Percentiles rank a stretch among this genome's conserved stretches.
phyloP scores from a whole-genome alignment of 805 yeast species.

The Pachysolen tannophilus region DNA sequence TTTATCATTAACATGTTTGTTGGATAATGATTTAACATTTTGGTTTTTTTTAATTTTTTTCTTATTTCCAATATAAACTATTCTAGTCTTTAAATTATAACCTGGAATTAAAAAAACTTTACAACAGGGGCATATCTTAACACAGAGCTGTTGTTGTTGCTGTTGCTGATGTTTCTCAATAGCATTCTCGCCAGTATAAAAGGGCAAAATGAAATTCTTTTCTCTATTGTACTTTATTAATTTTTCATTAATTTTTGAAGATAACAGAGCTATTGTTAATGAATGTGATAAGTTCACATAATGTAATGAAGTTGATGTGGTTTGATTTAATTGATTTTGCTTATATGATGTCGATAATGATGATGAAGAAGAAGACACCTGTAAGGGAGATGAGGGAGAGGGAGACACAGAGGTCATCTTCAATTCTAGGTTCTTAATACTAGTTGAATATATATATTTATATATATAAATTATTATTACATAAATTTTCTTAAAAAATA shows the following conservation, averaged over 20 bases:
- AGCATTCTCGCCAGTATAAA: too few species aligned
- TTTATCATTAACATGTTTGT: background rate
- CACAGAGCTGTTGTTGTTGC: too few species aligned
- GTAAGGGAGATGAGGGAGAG: background rate
- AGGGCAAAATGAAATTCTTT: background rate
- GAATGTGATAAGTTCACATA: constrained; percentile 4
- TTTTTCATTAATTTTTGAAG: constrained; percentile 1
- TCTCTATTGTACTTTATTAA: background rate
- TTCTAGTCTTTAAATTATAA: constrained; percentile 11
- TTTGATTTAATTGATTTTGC: constrained; percentile 1
- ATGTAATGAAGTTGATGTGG: constrained; percentile 2
- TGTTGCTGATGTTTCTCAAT: too few species aligned
- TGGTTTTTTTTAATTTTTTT: background rate
- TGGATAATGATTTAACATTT: background rate
- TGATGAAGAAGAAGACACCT: constrained; percentile 15
- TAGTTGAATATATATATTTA: background rate
- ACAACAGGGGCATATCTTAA: too few species aligned
- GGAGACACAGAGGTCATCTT: background rate
- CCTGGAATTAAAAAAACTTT: constrained; percentile 15
- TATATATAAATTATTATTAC: too few species aligned
- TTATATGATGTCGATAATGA: constrained; percentile 13
- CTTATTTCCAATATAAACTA: constrained; percentile 2
- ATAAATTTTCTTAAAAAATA: too few species aligned
- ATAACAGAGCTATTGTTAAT: background rate
- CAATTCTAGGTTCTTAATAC: too few species aligned